Percentiles rank a stretch among this genome's conserved stretches.
Evolutionary conservation across 306 rosid species (phyloP).

Genomic region (Betula pendula): DNA sequence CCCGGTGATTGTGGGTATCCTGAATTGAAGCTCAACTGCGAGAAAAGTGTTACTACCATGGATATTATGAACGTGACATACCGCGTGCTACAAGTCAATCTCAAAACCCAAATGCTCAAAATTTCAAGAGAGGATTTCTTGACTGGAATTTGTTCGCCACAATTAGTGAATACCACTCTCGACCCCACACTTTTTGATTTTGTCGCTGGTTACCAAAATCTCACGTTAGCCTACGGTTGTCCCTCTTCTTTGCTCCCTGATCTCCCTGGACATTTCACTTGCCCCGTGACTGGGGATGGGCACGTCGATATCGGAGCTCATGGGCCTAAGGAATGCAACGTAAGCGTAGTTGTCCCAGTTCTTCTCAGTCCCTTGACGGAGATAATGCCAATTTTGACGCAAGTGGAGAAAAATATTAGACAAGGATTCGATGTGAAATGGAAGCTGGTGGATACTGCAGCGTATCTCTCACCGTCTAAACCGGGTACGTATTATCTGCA

Average conservation of each 20-base stretch:
- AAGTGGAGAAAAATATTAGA: slow-evolving; percentile 5
- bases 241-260: background rate
- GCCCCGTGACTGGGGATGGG: background rate
- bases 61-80: slow-evolving; percentile 35
- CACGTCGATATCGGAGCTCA: background rate
- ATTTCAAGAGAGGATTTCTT: slow-evolving; percentile 39
- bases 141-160: slow-evolving; percentile 29
- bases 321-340: background rate
- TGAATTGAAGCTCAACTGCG: slow-evolving; percentile 35
- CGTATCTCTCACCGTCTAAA: background rate
- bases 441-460: background rate
- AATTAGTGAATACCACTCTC: slow-evolving; percentile 30
- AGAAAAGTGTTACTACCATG: slow-evolving; percentile 10
- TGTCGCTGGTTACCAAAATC: background rate
- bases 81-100: slow-evolving; percentile 26
- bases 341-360: slow-evolving; percentile 34
- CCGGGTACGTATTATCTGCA: background rate
- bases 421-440: background rate
- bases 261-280: background rate
- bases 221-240: slow-evolving; percentile 48
- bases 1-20: slow-evolving; percentile 48
- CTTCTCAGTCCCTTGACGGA: no score
- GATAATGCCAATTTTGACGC: no score
- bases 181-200: slow-evolving; percentile 29
- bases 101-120: slow-evolving; percentile 12